Conservation (phyloP, 208 protist genomes). For the Acanthamoeba healyi region DNA sequence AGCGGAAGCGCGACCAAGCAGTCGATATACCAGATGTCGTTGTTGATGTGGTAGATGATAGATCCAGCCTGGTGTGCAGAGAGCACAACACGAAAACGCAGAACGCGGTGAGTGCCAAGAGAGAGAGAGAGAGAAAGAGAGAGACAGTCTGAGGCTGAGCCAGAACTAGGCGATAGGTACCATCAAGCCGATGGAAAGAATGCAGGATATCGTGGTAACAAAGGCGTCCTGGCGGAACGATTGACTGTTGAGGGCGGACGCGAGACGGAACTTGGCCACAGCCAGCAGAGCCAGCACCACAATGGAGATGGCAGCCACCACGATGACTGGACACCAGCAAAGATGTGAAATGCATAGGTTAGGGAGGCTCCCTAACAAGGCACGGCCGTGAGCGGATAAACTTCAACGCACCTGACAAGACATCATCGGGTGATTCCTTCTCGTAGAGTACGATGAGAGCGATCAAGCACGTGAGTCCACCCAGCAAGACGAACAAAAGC, state of each 20-base stretch:
- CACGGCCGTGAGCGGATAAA: no score
- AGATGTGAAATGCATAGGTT: no score
- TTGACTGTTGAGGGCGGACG: not conserved
- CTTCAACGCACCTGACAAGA: slow-evolving; percentile 5
- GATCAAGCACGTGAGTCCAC: slow-evolving; percentile 35
- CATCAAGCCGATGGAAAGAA: slow-evolving; percentile 28
- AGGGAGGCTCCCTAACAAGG: no score
- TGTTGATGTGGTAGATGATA: slow-evolving; percentile 14
- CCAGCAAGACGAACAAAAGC: slow-evolving; percentile 18
- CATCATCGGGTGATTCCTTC: slow-evolving; percentile 49
- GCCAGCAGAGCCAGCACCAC: slow-evolving; percentile 45
- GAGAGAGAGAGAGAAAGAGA: not conserved
- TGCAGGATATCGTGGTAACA: slow-evolving; percentile 43
- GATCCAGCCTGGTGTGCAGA: not conserved
- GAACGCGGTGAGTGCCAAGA: not conserved
- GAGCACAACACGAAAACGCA: not conserved
- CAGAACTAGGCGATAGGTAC: no score
- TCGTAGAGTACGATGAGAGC: slow-evolving; percentile 60
- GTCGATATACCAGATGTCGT: slow-evolving; percentile 58
- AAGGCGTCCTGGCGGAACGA: slow-evolving; percentile 53
- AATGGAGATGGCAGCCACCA: slow-evolving; percentile 13
- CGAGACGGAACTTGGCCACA: slow-evolving; percentile 50
- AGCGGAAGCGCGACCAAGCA: slow-evolving; percentile 37
- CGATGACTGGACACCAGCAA: not conserved
- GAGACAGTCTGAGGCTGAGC: no score